Evolutionary conservation across 1,284 basidiomycete genomes (phyloP).

Genomic region (Cystobasidium pallidum): DNA sequence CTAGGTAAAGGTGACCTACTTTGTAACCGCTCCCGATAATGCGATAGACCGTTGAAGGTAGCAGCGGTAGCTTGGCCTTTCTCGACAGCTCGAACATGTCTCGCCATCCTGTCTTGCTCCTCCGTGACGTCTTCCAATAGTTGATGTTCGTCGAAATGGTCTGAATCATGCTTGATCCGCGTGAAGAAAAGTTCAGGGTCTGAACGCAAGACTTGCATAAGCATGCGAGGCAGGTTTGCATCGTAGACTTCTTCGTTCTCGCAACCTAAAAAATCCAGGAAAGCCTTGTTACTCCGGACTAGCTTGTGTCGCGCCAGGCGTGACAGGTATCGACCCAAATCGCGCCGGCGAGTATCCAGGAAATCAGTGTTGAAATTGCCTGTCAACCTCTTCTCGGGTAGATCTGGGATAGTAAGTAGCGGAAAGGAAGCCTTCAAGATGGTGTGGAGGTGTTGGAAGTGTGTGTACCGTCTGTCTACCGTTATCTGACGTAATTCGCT

Average conservation of each 20-base stretch:
- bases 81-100: slow-evolving; percentile 39
- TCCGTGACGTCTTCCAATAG: slow-evolving; percentile 57
- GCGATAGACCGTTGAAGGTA: slow-evolving; percentile 66
- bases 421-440: slow-evolving; percentile 69
- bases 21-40: slow-evolving; percentile 67
- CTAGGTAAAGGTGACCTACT: slow-evolving; percentile 60
- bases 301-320: slow-evolving; percentile 75
- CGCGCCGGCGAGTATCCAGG: slow-evolving; percentile 75
- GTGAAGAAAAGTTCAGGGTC: slow-evolving; percentile 65
- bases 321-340: slow-evolving; percentile 74
- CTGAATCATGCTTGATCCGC: slow-evolving; percentile 77
- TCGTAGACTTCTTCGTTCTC: slow-evolving; percentile 58
- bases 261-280: slow-evolving; percentile 78
- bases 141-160: slow-evolving; percentile 67
- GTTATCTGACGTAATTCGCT: slow-evolving; percentile 62
- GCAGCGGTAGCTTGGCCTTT: slow-evolving; percentile 34
- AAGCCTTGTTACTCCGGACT: slow-evolving; percentile 72
- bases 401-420: slow-evolving; percentile 73
- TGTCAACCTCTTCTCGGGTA: slow-evolving; percentile 80
- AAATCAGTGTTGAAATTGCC: slow-evolving; percentile 78
- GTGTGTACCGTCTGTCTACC: slow-evolving; percentile 77
- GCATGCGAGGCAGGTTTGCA: background rate
- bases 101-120: slow-evolving; percentile 18
- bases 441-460: slow-evolving; percentile 76
- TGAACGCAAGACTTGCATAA: background rate